Evolutionary conservation across 2,329 filamentous ascomycete species (phyloP).

Genomic region (Alternaria panax): DNA sequence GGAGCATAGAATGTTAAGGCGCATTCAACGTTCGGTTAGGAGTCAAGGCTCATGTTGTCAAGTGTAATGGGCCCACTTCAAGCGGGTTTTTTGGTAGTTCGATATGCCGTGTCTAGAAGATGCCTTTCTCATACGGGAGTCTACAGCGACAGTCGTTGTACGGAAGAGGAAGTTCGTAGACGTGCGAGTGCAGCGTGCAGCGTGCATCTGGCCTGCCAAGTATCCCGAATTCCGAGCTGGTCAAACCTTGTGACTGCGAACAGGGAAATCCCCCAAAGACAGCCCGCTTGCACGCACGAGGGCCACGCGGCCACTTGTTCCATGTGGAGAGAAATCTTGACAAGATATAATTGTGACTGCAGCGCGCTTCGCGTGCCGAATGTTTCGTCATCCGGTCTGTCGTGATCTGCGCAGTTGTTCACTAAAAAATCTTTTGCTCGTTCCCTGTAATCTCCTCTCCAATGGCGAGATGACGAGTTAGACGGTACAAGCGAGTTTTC

Average conservation of each 20-base stretch:
- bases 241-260: background rate
- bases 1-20: background rate
- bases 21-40: background rate
- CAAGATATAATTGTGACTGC: background rate
- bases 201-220: conserved; percentile 6
- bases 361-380: background rate
- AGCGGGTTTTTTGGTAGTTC: background rate
- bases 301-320: background rate
- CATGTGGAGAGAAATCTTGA: background rate
- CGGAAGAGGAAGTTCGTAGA: background rate
- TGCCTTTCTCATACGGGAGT: background rate
- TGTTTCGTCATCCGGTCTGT: background rate
- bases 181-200: background rate
- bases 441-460: background rate
- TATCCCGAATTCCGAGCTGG: background rate
- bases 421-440: background rate
- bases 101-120: background rate
- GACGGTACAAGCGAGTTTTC: background rate
- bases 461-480: background rate
- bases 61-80: background rate
- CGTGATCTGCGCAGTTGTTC: background rate
- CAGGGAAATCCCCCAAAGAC: background rate
- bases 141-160: background rate
- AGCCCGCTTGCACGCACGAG: background rate
- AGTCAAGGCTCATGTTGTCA: background rate